Base-by-base conservation (phyloP, 208 protist genomes). In the Leishmania braziliensis region DNA sequence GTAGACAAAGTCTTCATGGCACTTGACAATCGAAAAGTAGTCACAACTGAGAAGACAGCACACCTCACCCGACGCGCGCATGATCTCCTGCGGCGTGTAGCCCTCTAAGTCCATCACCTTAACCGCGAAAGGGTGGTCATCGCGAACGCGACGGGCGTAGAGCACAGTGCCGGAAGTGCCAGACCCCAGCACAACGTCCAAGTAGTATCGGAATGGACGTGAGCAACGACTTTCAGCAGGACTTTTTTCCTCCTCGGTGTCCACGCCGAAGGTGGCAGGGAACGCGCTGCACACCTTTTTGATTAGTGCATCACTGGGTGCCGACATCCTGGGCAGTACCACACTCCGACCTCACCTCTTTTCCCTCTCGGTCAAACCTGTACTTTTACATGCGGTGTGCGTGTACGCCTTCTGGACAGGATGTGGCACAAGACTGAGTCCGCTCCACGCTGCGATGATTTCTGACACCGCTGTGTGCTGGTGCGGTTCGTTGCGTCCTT, bases 1-100 rank as follows among this genome's bases (percentile, higher is more conserved):
- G 76, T 94, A 84, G 0, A 83, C 74, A 54, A 92, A 83, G 78
- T 93, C 92, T 69, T 92, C 94, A 75, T 91, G 82, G 77, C 88
- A 96, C 79, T 95, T 91, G 16, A 97, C 66, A 62, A 97, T 95
- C n/a, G 90, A 89, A 70, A 94, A 94, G 82, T 90, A 90, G 76
- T 94, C 80, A 75, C 92, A 95, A 60, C 85, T 89, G 23, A 89
- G 80, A 50, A 95, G 86, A 60, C 90, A 93, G 43, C 87, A 86
- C 5, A 93, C 87, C 75, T 95, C 89, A 16, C 83, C 91, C 39
- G 85, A 81, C 8, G 86, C 82, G 33, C 86, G 87, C 60, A 91
- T 92, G 60, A 87, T 91, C 80, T 95, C 91, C 48, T 83, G 82
- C 29, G 91, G 84, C 0, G 88, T 92, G 88, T 92, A 92, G 9